phyloP scores from a whole-genome alignment of 192 early-diverging fungal species.

The Coemansia sp. region DNA sequence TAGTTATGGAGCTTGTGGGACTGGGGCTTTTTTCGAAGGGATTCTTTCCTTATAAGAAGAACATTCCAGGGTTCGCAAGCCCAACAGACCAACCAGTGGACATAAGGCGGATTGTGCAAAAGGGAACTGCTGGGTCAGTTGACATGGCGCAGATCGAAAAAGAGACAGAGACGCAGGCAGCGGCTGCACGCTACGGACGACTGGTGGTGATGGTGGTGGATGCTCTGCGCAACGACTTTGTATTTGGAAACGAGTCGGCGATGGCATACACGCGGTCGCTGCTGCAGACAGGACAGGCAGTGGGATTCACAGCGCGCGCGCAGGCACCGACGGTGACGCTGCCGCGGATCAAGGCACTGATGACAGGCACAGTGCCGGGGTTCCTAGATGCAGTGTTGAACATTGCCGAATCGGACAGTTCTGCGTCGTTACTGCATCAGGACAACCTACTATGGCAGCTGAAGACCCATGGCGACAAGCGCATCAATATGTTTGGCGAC shows the following conservation, averaged over 20 bases:
- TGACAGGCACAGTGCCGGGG: slow-evolving; percentile 72
- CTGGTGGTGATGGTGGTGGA: slow-evolving; percentile 76
- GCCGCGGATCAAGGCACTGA: slow-evolving; percentile 79
- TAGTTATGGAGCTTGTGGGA: slow-evolving; percentile 60
- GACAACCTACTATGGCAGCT: slow-evolving; percentile 79
- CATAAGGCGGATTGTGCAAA: slow-evolving; percentile 7
- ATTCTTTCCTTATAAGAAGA: slow-evolving; percentile 78
- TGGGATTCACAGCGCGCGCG: slow-evolving; percentile 50
- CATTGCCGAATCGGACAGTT: slow-evolving; percentile 76
- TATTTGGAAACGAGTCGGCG: slow-evolving; percentile 62
- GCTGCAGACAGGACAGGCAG: slow-evolving; percentile 39
- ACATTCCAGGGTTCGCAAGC: slow-evolving; percentile 62
- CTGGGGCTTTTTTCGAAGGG: slow-evolving; percentile 67
- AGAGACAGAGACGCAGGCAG: neutral
- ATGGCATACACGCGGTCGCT: slow-evolving; percentile 65
- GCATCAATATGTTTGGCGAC: slow-evolving; percentile 87
- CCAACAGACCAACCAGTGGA: slow-evolving; percentile 27
- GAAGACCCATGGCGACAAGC: slow-evolving; percentile 51
- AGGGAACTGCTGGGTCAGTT: neutral
- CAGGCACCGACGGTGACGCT: slow-evolving; percentile 76
- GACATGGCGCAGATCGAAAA: neutral
- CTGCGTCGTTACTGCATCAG: slow-evolving; percentile 54
- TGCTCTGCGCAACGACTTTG: slow-evolving; percentile 75
- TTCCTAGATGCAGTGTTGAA: slow-evolving; percentile 82
- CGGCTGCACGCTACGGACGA: slow-evolving; percentile 40